Conservation (phyloP, 768 basidiomycete genomes). For the Mycena maculata region DNA sequence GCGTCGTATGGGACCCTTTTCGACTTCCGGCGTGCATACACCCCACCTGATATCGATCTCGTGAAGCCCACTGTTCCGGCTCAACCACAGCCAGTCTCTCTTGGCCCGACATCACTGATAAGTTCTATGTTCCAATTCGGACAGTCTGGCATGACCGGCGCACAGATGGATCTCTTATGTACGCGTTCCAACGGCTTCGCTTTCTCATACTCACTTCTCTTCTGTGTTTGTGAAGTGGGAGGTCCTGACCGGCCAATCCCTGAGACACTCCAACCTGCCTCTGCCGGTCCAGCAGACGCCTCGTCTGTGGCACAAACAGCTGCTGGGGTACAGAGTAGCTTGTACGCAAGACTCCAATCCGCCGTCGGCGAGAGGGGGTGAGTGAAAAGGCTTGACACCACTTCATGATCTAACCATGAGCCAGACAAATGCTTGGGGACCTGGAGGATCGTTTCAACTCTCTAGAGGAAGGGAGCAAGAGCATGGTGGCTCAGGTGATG, state of each 20-base stretch:
- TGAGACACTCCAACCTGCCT: constrained; percentile 20
- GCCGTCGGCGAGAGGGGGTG: constrained; percentile 76
- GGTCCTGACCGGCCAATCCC: constrained; percentile 72
- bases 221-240: constrained; percentile 59
- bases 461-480: constrained; percentile 73
- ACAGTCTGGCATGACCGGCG: constrained; percentile 64
- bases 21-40: constrained; percentile 62
- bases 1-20: constrained; percentile 70
- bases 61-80: constrained; percentile 58
- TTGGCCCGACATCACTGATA: constrained; percentile 66
- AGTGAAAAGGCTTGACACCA: constrained; percentile 30
- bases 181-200: constrained; percentile 39
- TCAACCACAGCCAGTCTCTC: constrained; percentile 70
- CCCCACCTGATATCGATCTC: constrained; percentile 65
- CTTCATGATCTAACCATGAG: neutral
- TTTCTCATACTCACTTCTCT: neutral
- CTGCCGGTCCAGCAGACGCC: constrained; percentile 37
- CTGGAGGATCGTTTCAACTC: constrained; percentile 72
- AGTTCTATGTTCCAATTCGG: constrained; percentile 67
- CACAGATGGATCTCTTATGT: constrained; percentile 71
- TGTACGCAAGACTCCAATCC: constrained; percentile 61
- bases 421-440: constrained; percentile 70
- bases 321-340: constrained; percentile 49
- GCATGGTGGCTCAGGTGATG: constrained; percentile 71
- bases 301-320: constrained; percentile 47